Base-by-base conservation (phyloP, 306 rosid genomes). In the Acacia confusa region DNA sequence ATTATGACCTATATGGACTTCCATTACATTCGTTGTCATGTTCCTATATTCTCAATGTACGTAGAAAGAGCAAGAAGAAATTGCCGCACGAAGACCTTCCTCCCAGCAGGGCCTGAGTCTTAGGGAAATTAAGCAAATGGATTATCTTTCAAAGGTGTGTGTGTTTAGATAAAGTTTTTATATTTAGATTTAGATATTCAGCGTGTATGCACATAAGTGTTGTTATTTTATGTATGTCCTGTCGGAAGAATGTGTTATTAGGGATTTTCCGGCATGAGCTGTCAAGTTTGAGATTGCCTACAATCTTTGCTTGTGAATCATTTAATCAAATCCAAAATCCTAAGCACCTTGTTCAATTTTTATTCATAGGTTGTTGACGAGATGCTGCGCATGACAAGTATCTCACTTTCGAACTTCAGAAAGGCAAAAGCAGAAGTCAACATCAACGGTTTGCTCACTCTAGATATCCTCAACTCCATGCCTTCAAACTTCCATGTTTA, bases 41-140 rank as follows among this genome's bases (percentile, higher is more conserved):
- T 57, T 57, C 1, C 2, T 55, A 20, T 10, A 7, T n/a, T 8
- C 24, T 58, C 24, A 43, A 19, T 22, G 10, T n/a, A n/a, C n/a
- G n/a, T 87, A 92, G 97, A 85, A 75, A 76, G 97, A 92, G 68
- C 97, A 92, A 83, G 82, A 84, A 72, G 84, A 84, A 80, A 88
- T 93, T 80, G 4, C 82, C 38, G 74, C 69, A 44, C 73, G 38
- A 66, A 88, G 92, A 65, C 84, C 90, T 45, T 81, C 88, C 38
- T 34, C 83, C 2, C 92, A 91, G 53, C 82, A 78, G 48, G 90
- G 88, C 36, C 20, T 92, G 41, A 74, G 40, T 69, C 79, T 85
- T 9, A 78, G n/a, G 79, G 97, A 89, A 85, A 79, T 87, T 64
- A 86, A 83, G 74, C 88, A 91, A 58, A 92, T 92, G 95, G 68